Conservation (phyloP, 2,329 filamentous ascomycete genomes). For the Colletotrichum sp. region DNA sequence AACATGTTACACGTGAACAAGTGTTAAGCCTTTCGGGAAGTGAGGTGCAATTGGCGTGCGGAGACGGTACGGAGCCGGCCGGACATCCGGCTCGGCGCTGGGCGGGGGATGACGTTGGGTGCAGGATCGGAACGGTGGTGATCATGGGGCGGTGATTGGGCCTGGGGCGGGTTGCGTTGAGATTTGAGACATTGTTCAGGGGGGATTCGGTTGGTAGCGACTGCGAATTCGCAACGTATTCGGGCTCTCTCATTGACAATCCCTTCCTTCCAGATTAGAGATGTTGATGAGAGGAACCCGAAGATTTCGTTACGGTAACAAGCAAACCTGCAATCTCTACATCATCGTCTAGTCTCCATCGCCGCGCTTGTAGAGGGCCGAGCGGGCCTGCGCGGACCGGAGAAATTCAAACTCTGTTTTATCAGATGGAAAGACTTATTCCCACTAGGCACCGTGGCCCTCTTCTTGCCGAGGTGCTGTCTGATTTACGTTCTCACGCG, state of each 20-base stretch:
- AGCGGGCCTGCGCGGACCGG: neutral
- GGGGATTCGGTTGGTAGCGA: neutral
- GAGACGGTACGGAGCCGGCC: neutral
- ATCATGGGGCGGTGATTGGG: neutral
- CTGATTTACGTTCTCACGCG: neutral
- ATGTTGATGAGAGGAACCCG: no score
- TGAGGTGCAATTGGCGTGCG: neutral
- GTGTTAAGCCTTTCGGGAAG: neutral
- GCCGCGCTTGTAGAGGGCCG: neutral
- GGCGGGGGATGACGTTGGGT: constrained; percentile 5
- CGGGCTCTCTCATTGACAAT: neutral
- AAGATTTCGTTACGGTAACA: no score
- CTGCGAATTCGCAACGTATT: neutral
- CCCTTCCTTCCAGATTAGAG: no score
- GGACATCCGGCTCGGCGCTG: neutral
- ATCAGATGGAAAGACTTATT: accelerated
- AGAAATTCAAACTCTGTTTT: neutral
- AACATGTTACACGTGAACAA: neutral
- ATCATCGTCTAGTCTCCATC: neutral
- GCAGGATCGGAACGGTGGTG: neutral
- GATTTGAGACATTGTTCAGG: neutral
- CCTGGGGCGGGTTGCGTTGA: neutral
- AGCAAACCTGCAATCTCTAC: neutral
- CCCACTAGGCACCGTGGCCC: neutral
- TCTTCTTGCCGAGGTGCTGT: neutral